phyloP scores from a whole-genome alignment of 164 flowering plant species.

The Aristolochia californica region DNA sequence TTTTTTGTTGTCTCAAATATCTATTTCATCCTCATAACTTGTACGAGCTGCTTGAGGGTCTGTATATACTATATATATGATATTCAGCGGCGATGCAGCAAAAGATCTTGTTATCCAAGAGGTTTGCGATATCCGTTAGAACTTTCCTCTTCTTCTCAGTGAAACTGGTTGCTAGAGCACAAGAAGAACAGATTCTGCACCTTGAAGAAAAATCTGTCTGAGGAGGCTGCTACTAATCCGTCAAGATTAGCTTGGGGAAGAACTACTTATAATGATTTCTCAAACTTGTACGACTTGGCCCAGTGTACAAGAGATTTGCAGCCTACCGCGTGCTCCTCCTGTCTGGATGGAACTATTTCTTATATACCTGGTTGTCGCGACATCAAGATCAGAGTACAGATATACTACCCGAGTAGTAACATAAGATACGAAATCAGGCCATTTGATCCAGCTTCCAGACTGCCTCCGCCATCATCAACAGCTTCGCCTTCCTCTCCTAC shows the following conservation, averaged over 20 bases:
- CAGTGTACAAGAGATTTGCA: conserved; percentile 10
- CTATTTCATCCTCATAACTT: not conserved
- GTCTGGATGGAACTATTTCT: not conserved
- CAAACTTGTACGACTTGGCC: conserved; percentile 2
- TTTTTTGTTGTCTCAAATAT: not conserved
- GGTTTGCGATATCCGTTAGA: not conserved
- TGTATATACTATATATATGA: too few species aligned
- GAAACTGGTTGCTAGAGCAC: not conserved
- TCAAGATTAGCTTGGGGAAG: not conserved
- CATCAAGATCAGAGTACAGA: not conserved
- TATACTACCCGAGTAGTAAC: not conserved
- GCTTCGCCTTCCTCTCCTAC: not conserved
- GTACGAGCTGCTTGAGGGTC: not conserved
- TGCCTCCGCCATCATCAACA: not conserved
- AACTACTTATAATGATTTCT: not conserved
- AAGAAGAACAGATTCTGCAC: not conserved
- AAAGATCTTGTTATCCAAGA: not conserved
- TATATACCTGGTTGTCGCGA: not conserved
- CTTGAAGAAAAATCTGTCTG: conserved; percentile 3
- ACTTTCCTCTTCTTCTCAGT: not conserved
- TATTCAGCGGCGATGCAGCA: not conserved
- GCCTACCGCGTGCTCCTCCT: not conserved
- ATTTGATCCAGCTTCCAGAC: not conserved
- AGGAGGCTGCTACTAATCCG: not conserved
- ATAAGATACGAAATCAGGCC: conserved; percentile 3